Evolutionary conservation across 192 early-diverging fungal species (phyloP).

Genomic region (Coemansia sp.): DNA sequence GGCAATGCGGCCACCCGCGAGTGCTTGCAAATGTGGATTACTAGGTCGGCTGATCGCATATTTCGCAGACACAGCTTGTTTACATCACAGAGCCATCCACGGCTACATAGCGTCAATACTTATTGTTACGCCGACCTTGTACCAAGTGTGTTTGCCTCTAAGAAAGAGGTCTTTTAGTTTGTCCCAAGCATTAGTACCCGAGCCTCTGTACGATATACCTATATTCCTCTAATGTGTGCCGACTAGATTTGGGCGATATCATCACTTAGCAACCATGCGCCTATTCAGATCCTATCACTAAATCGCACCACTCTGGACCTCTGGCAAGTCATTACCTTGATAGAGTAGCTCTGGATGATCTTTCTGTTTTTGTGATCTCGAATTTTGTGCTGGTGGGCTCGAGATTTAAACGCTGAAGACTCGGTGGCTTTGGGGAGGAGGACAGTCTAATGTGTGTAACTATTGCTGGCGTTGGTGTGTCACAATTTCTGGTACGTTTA

Average conservation of each 20-base stretch:
- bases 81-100: background rate
- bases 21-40: background rate
- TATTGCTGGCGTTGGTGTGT: too few species aligned
- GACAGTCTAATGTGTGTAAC: too few species aligned
- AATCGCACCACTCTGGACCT: background rate
- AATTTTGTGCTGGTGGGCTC: background rate
- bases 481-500: too few species aligned
- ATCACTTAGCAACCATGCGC: background rate
- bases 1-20: background rate
- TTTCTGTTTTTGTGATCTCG: background rate
- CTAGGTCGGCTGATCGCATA: background rate
- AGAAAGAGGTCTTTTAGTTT: background rate
- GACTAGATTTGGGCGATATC: background rate
- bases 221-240: too few species aligned
- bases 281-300: background rate
- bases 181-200: background rate
- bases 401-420: background rate
- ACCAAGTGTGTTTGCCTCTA: background rate
- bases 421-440: slow-evolving; percentile 4
- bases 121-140: background rate
- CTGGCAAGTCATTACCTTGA: background rate
- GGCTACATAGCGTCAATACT: background rate
- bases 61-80: background rate
- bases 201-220: background rate
- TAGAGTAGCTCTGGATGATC: background rate